Percentiles rank a stretch among this genome's conserved stretches.
Conservation (phyloP, 805 yeast species). For the Ogataea paradorogensis region DNA sequence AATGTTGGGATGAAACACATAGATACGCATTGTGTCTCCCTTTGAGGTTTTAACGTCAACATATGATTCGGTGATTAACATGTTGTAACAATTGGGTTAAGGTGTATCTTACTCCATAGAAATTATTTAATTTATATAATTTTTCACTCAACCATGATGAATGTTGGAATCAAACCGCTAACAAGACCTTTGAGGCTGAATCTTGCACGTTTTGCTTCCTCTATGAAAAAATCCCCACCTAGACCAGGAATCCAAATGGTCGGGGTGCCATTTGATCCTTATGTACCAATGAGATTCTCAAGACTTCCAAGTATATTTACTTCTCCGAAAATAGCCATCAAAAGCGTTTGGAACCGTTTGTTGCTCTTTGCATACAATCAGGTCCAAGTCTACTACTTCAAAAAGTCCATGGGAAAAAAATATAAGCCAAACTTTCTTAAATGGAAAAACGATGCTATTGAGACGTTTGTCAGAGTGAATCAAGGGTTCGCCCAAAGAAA, state of each 20-base stretch:
- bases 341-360: slow-evolving; percentile 56
- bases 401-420: slow-evolving; percentile 31
- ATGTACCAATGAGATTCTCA: slow-evolving; percentile 49
- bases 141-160: slow-evolving; percentile 2
- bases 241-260: slow-evolving; percentile 34
- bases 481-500: slow-evolving; percentile 69
- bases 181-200: not conserved
- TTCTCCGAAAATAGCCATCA: slow-evolving; percentile 41
- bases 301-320: slow-evolving; percentile 40
- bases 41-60: slow-evolving; percentile 64
- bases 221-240: slow-evolving; percentile 18
- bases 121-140: not conserved
- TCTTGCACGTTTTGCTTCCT: slow-evolving; percentile 16
- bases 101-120: slow-evolving; percentile 1
- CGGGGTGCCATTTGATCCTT: slow-evolving; percentile 38
- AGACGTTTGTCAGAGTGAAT: slow-evolving; percentile 72
- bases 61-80: slow-evolving; percentile 67
- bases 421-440: slow-evolving; percentile 62
- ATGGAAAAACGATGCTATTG: slow-evolving; percentile 87
- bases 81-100: slow-evolving; percentile 24
- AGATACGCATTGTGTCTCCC: slow-evolving; percentile 66
- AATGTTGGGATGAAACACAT: slow-evolving; percentile 63
- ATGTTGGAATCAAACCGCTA: slow-evolving; percentile 3
- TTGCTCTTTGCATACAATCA: slow-evolving; percentile 70
- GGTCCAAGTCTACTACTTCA: slow-evolving; percentile 45